These are phyloP conservation scores for Ustulina deusta DNA, from an alignment of 2,329 filamentous ascomycete genomes.

Conservation along the genomic window DNA sequence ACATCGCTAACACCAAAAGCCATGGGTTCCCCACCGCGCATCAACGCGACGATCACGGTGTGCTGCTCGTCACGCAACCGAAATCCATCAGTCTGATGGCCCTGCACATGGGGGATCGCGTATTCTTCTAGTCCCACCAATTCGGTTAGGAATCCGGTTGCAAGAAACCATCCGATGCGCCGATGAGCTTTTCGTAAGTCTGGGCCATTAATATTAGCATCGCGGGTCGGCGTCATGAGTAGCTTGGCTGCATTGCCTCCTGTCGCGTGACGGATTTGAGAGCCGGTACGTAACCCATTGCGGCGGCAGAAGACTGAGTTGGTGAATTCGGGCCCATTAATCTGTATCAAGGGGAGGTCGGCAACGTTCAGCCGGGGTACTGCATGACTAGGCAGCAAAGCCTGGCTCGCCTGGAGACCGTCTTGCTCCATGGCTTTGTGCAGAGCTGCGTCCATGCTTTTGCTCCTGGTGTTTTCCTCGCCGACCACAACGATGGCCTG, in stretches of 20 bases:
- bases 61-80: conserved; percentile 59
- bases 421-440: conserved; percentile 55
- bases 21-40: conserved; percentile 73
- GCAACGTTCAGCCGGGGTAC: conserved; percentile 57
- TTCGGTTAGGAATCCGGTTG: conserved; percentile 59
- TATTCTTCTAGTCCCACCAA: conserved; percentile 64
- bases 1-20: conserved; percentile 67
- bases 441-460: conserved; percentile 63
- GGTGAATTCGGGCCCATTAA: conserved; percentile 48
- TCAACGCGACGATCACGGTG: conserved; percentile 69
- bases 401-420: conserved; percentile 59
- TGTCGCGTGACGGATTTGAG: conserved; percentile 58
- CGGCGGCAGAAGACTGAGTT: not conserved
- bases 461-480: conserved; percentile 59
- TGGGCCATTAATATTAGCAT: conserved; percentile 60
- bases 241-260: conserved; percentile 59
- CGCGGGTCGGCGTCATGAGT: conserved; percentile 65
- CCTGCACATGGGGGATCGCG: conserved; percentile 65
- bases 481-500: conserved; percentile 68
- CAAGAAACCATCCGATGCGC: conserved; percentile 65
- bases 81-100: conserved; percentile 57
- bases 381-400: conserved; percentile 56
- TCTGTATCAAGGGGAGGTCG: conserved; percentile 57
- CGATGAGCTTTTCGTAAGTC: conserved; percentile 62
- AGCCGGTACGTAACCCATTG: conserved; percentile 7